Base-by-base conservation (phyloP, 495 filamentous ascomycete genomes). In the Penicillium lividum region DNA sequence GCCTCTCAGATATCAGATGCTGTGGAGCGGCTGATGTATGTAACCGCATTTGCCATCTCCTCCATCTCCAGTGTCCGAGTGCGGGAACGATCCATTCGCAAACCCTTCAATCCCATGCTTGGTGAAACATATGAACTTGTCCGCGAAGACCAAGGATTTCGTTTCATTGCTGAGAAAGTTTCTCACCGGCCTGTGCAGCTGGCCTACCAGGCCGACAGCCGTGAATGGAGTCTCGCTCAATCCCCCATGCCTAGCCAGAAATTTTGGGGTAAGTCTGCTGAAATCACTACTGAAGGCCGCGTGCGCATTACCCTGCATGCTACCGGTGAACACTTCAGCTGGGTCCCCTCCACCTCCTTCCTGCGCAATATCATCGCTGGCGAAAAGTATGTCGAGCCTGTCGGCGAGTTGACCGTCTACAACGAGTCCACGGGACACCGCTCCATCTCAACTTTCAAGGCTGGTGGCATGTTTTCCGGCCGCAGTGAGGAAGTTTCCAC, bases 31-130 rank as follows among this genome's bases (percentile, higher is more conserved):
- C 75, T 98, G 15, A 79, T 95, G 51, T 88, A 89, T 68, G 83
- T 98, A 34, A 87, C 93, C 0, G 93, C 93, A 3, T 98, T 97
- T 72, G 93, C 95, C 33, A 75, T 98, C 22, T 92, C 91, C 25
- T 78, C 84, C 57, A 86, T 97, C 57, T 92, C 91, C 34, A 87
- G 82, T 73, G 82, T 81, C 58, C 85, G 94, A 15, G 86, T 89
- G 58, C 91, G 90, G 62, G 94, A 98, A 65, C 88, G 94, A 11
- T 87, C 95, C 22, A 91, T 97, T 64, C 89, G 94, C 62, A 98
- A 98, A 74, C 94, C 94, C 0, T 98, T 98, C 80, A 98, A 97
- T 68, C 95, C 94, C 36, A 91, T 98, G 78, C 84, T 98, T 0
- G 95, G 95, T 56, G 94, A 98, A 71, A 98, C 95, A 0, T 98